Percentiles rank a stretch among this genome's conserved stretches.
phyloP scores from a whole-genome alignment of 352 stramenopile species.

The Salisapilia sapeloensis region DNA sequence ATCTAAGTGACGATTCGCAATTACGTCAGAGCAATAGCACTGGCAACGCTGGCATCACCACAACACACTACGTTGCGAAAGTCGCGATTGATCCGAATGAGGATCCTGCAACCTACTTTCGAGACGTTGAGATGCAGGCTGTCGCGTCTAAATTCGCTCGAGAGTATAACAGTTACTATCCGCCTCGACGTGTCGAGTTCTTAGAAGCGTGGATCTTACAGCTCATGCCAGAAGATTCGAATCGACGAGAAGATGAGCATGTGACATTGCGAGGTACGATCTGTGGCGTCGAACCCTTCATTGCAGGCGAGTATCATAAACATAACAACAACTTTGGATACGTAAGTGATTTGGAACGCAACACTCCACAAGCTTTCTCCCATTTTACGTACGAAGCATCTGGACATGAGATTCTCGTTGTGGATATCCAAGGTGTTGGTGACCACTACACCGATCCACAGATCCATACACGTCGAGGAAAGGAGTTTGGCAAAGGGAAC shows the following conservation, averaged over 20 bases:
- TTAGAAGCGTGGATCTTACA: constrained; percentile 62
- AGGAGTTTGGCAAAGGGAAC: constrained; percentile 77
- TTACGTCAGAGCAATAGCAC: constrained; percentile 7
- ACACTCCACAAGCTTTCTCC: constrained; percentile 80
- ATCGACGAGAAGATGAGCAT: constrained; percentile 14
- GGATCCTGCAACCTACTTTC: constrained; percentile 72
- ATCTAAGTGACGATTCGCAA: constrained; percentile 7
- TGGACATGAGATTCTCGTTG: constrained; percentile 82
- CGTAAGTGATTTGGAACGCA: constrained; percentile 60
- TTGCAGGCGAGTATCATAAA: constrained; percentile 67
- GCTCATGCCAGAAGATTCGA: constrained; percentile 17
- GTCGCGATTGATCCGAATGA: constrained; percentile 64
- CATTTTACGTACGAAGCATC: constrained; percentile 87
- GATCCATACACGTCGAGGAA: constrained; percentile 70
- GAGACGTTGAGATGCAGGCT: constrained; percentile 75
- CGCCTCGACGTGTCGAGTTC: constrained; percentile 58
- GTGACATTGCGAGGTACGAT: constrained; percentile 47
- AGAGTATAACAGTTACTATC: constrained; percentile 71
- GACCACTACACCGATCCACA: constrained; percentile 94
- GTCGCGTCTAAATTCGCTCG: constrained; percentile 62
- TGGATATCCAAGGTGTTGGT: constrained; percentile 89
- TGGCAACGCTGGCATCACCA: no score
- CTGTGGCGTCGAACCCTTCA: constrained; percentile 63
- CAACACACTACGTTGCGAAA: constrained; percentile 43
- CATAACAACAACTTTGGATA: constrained; percentile 78